phyloP scores from a whole-genome alignment of 768 basidiomycete genomes.

The Nevesoporus exiguus region DNA sequence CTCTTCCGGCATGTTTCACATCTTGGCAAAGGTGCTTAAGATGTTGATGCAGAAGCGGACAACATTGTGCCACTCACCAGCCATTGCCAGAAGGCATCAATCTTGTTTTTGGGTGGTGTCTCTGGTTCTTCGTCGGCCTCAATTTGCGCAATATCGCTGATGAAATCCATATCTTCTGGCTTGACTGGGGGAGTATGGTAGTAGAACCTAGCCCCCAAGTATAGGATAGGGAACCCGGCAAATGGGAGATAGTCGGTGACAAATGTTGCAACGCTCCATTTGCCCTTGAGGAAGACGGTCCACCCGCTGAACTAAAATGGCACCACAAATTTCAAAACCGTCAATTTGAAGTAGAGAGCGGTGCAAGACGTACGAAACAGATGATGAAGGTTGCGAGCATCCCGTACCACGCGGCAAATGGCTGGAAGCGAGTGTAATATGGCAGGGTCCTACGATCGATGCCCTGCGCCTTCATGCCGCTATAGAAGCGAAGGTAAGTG shows the following conservation, averaged over 20 bases:
- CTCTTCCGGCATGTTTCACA: constrained; percentile 12
- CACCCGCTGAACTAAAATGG: constrained; percentile 47
- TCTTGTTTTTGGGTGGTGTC: constrained; percentile 61
- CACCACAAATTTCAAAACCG: constrained; percentile 21
- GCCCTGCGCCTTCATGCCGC: constrained; percentile 79
- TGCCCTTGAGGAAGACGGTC: constrained; percentile 48
- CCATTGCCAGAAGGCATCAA: constrained; percentile 76
- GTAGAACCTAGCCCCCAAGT: constrained; percentile 53
- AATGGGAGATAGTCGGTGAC: constrained; percentile 81
- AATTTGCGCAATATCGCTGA: constrained; percentile 63
- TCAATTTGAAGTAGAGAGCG: background rate
- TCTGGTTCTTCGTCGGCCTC: constrained; percentile 71
- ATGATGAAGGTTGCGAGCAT: constrained; percentile 39
- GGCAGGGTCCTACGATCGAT: constrained; percentile 70
- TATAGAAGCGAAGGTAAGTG: constrained; percentile 80
- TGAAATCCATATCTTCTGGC: constrained; percentile 81
- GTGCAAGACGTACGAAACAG: constrained; percentile 51
- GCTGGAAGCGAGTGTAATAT: constrained; percentile 63
- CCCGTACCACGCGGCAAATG: constrained; percentile 65
- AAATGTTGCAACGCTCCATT: constrained; percentile 63
- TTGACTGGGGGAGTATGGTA: constrained; percentile 21
- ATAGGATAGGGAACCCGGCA: constrained; percentile 72
- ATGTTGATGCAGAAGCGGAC: background rate
- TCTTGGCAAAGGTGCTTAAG: constrained; percentile 15
- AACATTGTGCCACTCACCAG: constrained; percentile 48